Evolutionary conservation across 1,139 yeast genomes (phyloP), one percentile per base, ranked within the genome.

Genomic region (Ogataea hybrid): DNA sequence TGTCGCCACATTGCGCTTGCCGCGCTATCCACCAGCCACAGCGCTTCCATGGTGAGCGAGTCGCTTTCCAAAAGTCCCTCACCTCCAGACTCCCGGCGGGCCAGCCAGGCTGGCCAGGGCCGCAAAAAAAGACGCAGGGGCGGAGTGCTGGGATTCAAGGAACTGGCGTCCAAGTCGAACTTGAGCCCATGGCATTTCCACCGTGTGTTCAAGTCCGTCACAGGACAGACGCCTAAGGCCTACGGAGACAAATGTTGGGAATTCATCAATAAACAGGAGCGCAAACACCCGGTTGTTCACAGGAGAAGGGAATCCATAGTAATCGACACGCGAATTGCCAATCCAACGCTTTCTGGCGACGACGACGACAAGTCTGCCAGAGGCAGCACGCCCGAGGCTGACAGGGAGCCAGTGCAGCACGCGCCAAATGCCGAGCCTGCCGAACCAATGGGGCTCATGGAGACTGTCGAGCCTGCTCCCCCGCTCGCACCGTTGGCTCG

Each of bases 111-210:
- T 14, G 39, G 43, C 9, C 49, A 48, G 6, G 32, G 44, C n/a
- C 75, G 77, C 54, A 80, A 70, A 54, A 72, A 80, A 62, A 68
- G 74, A 56, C 77, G 90, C 68, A 74, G 95, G 60, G 96, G 96
- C 18, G 96, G 95, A 28, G 89, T 87, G 10, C 68, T 87, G 35
- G 96, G 96, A 0, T 87, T 87, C 65, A 85, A 87, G 62, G 96
- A 87, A 61, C 71, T 87, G 59, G 96, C 95, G 6, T 83, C 88
- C 14, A 84, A 86, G 58, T 83, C 90, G 10, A 85, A 84, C 52
- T 72, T 87, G 46, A 78, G 87, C 18, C 95, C 96, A n/a, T 87
- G 96, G 96, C 96, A 87, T 65, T 87, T 87, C 63, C 96, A 87
- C 67, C 70, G 96, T 42, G 95, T 87, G 27, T 87, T 87, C 68